A percentile compares a stretch with the other conserved stretches of the same genome.
These are phyloP conservation scores for Ophiocordyceps camponoti-leonardi DNA, from an alignment of 2,329 filamentous ascomycete genomes.

Conservation along the genomic window DNA sequence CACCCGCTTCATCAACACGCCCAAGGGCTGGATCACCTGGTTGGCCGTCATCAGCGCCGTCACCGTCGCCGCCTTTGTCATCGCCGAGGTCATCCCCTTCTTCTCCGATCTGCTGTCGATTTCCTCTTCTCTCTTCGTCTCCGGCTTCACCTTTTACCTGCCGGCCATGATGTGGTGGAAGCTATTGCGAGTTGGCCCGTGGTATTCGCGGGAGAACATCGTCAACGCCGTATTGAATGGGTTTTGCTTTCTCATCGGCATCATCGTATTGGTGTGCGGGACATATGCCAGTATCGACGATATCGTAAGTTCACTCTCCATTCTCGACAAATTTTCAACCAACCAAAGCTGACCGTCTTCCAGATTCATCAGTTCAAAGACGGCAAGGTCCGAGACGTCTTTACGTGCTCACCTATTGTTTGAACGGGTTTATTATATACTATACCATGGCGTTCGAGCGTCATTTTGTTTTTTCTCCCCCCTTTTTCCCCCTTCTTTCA, in stretches of 20 bases:
- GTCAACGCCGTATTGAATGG: slow-evolving; percentile 7
- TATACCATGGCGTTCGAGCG: not conserved
- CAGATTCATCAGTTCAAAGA: slow-evolving; percentile 4
- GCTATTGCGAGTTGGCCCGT: slow-evolving; percentile 12
- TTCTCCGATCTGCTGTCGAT: slow-evolving; percentile 48
- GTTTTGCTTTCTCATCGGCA: slow-evolving; percentile 10
- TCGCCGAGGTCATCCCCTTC: slow-evolving; percentile 55
- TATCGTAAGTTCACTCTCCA: slow-evolving; percentile 11
- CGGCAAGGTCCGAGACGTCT: slow-evolving; percentile 4
- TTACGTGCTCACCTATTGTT: slow-evolving; percentile 5
- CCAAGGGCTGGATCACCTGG: slow-evolving; percentile 36
- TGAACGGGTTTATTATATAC: slow-evolving; percentile 1
- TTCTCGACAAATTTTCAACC: too few species aligned
- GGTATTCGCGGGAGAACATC: slow-evolving; percentile 10
- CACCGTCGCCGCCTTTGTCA: slow-evolving; percentile 49
- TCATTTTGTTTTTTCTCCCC: too few species aligned
- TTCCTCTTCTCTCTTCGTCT: slow-evolving; percentile 29
- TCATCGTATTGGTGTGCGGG: slow-evolving; percentile 9
- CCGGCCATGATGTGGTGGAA: slow-evolving; percentile 24
- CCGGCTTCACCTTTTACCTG: slow-evolving; percentile 17
- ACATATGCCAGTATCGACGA: slow-evolving; percentile 11
- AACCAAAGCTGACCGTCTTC: not conserved
- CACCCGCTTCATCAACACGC: slow-evolving; percentile 28
- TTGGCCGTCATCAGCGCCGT: slow-evolving; percentile 33
- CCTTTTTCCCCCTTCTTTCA: not conserved